Base-by-base conservation (phyloP, 2,329 filamentous ascomycete species). In the Cephalotrichum gorgonifer region DNA sequence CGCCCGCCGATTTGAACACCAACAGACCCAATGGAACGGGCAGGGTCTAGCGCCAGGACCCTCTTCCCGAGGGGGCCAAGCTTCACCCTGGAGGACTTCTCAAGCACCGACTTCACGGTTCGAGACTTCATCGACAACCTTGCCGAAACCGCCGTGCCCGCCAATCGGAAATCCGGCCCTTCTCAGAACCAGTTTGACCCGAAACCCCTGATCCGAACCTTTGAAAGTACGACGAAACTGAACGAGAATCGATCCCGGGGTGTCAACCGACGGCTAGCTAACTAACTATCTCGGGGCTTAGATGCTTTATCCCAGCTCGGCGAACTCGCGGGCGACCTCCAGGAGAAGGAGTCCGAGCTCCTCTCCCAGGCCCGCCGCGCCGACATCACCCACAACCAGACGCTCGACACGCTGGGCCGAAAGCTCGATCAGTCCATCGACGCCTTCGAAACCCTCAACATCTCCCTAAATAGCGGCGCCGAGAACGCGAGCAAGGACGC, bases 41-140 rank as follows among this genome's bases (percentile, higher is more conserved):
- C 68, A 55, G 64, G 62, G 58, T 64, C 64, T 53, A 73, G 73
- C 52, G 75, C 79, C 57, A 77, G 82, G 68, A 75, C 81, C 56
- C 75, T 90, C 61, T 91, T 87, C 62, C 84, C 85, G 50, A 81
- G 81, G 64, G 86, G 84, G 35, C 87, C 88, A 52, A 85, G 77
- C 64, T 96, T 96, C 70, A 88, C 82, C 9, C 75, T 97, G 53
- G 88, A 95, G 42, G 89, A 90, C 69, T 88, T 90, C 67, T 87
- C 87, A 50, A 86, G 76, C 63, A 86, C 86, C 59, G 93, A 97
- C 69, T 98, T 97, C 62, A 96, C 97, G 54, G 91, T 97, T 56
- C 89, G 95, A 61, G 93, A 98, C 70, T 98, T 98, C 63, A 84
- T 98, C 58, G 94, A 98, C 64, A 81, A 84, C 47, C 81, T 98